Conservation (phyloP, 371 early-diverging fungal species). For the Chytridiales sp. region DNA sequence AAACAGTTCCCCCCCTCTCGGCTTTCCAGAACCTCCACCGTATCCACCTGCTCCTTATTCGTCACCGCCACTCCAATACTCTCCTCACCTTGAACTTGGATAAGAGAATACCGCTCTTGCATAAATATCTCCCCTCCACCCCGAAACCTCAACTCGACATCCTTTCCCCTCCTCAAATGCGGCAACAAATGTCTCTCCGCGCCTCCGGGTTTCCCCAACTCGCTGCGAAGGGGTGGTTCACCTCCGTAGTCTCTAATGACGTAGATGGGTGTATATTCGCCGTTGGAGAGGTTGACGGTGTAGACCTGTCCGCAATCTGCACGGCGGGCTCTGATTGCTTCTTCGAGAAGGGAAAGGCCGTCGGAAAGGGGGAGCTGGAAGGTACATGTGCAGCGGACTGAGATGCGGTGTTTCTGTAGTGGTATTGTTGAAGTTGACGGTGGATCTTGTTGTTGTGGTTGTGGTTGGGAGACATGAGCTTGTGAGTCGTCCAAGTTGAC, state of each 20-base stretch:
- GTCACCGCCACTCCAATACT: not conserved
- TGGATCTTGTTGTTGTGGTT: too few species aligned
- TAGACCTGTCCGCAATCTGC: conserved; percentile 1
- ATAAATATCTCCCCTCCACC: conserved; percentile 5
- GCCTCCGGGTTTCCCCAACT: conserved; percentile 3
- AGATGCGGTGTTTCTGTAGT: not conserved
- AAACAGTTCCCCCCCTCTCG: too few species aligned
- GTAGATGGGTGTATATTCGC: not conserved
- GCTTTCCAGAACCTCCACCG: not conserved
- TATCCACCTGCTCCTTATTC: conserved; percentile 2
- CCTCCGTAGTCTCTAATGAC: not conserved
- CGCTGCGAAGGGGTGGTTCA: not conserved
- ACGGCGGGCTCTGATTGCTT: not conserved
- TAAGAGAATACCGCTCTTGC: not conserved
- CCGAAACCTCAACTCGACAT: not conserved
- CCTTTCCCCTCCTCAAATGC: not conserved
- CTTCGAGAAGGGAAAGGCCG: not conserved
- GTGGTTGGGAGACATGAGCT: too few species aligned
- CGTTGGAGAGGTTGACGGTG: not conserved
- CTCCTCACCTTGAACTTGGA: not conserved
- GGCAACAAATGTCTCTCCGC: not conserved
- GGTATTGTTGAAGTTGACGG: too few species aligned
- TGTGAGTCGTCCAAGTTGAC: too few species aligned
- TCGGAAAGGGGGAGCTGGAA: not conserved
- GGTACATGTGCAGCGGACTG: not conserved